Evolutionary conservation across 2,329 filamentous ascomycete genomes (phyloP), one percentile per base, ranked within the genome.

Genomic region (Venturia oleaginea): DNA sequence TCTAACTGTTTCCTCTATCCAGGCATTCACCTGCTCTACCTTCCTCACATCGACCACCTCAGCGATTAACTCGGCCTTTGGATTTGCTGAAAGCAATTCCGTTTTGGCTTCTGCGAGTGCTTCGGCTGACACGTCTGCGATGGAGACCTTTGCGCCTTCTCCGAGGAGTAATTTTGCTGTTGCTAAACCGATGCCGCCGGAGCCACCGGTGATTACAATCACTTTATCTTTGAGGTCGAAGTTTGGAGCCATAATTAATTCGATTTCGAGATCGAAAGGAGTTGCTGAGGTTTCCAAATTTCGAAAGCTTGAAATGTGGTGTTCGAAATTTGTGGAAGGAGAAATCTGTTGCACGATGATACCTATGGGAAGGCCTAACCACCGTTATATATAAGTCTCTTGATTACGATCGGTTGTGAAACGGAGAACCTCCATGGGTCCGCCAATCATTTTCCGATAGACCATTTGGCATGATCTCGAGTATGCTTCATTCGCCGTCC

Each of bases 41-140:
- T 72, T 68, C 2, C 72, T 68, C 0, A 78, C 75, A 48, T 78
- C 73, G 3, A 76, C 69, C 1, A 67, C 62, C 7, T 66, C 67
- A 11, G 64, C 66, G 2, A 71, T 66, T 11, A 73, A 19, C 19
- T 60, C 15, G 3, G 19, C 61, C 2, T n/a, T 15, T n/a, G 51
- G 13, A 13, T 59, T 40, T 27, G 10, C 27, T 19, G 4, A 15
- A 11, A 38, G 27, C 5, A 64, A 15, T 22, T 10, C 22, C 1
- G 22, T 17, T 24, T 22, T 54, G 27, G 59, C 64, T 13, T 40
- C 38, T 27, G 15, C 19, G 8, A 65, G 48, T 24, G 46, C 51
- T 30, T 6, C 37, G 3, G 6, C 46, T 5, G 30, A 46, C 19
- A 65, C 51, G 32, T 65, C 64, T 27, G 46, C 43, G 22, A 65